phyloP scores from a whole-genome alignment of 225 moss, liverwort and hornwort species.

The Physcomitrellopsis africana region DNA sequence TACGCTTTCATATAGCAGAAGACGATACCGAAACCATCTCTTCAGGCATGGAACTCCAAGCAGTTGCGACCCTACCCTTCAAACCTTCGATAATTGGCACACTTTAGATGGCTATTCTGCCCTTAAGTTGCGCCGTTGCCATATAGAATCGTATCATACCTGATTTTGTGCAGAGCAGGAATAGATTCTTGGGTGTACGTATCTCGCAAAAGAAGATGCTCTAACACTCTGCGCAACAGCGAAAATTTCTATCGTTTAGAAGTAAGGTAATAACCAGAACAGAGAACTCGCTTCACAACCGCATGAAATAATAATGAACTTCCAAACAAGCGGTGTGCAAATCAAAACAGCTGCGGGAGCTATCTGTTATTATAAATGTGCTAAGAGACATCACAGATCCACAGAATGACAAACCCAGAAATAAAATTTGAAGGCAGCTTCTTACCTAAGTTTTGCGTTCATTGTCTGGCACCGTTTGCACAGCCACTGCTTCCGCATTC shows the following conservation, averaged over 20 bases:
- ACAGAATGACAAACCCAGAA: neutral
- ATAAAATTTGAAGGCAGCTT: neutral
- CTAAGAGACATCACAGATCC: neutral
- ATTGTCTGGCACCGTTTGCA: constrained; percentile 95
- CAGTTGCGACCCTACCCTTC: neutral
- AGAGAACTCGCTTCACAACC: neutral
- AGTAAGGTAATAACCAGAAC: neutral
- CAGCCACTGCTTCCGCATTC: constrained; percentile 94
- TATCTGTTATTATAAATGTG: neutral
- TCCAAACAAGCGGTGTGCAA: neutral
- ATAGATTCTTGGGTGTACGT: constrained; percentile 98
- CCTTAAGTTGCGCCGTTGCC: neutral
- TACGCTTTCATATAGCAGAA: neutral
- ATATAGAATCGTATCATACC: constrained; percentile 24
- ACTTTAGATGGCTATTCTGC: neutral
- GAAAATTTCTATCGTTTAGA: neutral
- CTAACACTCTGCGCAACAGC: constrained; percentile 71
- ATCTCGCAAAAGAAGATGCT: constrained; percentile 94
- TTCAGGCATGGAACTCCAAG: neutral
- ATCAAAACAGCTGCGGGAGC: neutral
- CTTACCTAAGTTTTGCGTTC: constrained; percentile 89
- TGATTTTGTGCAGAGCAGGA: constrained; percentile 93
- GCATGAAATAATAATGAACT: constrained; percentile 4
- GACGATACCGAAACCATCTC: neutral
- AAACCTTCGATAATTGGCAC: neutral